phyloP scores from a whole-genome alignment of 2,329 filamentous ascomycete species.

The Epichloe hybrida region DNA sequence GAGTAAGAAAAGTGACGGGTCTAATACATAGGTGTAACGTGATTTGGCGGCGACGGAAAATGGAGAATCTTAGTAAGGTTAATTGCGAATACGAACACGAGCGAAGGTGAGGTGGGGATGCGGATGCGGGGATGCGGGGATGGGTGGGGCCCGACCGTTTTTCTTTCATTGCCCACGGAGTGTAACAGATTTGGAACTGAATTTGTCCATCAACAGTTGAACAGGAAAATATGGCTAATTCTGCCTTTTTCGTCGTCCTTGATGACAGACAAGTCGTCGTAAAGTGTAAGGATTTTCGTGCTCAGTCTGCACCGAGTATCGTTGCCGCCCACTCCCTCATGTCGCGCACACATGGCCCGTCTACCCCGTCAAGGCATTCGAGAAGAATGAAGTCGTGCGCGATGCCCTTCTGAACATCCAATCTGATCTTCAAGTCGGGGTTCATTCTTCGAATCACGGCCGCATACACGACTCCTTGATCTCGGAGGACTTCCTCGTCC shows the following conservation, averaged over 20 bases:
- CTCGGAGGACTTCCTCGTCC: conserved; percentile 7
- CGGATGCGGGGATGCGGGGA: neutral
- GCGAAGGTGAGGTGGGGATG: neutral
- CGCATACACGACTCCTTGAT: conserved; percentile 1
- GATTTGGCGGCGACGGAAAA: neutral
- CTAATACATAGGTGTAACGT: neutral
- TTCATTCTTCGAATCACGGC: conserved; percentile 4
- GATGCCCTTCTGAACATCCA: conserved; percentile 1
- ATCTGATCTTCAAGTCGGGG: conserved; percentile 4
- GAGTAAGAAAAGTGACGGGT: neutral
- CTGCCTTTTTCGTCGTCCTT: too few relatives aligned
- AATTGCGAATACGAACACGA: neutral
- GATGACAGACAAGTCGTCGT: too few relatives aligned
- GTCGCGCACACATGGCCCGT: conserved; percentile 3
- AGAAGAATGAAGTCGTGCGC: conserved; percentile 8
- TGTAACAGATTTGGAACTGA: too few relatives aligned
- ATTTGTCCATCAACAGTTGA: too few relatives aligned
- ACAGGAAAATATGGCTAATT: too few relatives aligned
- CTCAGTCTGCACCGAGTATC: neutral
- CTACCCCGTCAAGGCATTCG: conserved; percentile 2
- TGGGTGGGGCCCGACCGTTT: neutral
- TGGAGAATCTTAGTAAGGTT: too few relatives aligned
- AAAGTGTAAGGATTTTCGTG: rapidly evolving
- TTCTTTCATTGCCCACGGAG: too few relatives aligned
- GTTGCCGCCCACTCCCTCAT: conserved; percentile 2